Conservation (phyloP, 495 filamentous ascomycete species). For the Aspergillus biplanus region DNA sequence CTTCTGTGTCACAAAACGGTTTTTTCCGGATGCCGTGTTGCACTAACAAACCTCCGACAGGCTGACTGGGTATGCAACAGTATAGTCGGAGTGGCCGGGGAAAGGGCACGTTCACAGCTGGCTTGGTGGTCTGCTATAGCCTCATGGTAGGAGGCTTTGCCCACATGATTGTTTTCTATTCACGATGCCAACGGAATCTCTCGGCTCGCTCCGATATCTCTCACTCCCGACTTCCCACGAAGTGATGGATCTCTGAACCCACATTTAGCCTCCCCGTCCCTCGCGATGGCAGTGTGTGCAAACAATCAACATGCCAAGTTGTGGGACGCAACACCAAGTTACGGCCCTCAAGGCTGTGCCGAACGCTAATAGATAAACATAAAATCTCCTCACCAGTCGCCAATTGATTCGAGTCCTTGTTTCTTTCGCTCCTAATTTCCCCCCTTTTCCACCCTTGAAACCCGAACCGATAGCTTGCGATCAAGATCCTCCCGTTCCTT, state of each 20-base stretch:
- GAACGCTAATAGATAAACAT: too few relatives aligned
- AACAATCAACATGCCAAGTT: too few relatives aligned
- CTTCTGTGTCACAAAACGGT: conserved; percentile 34
- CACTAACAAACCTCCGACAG: conserved; percentile 32
- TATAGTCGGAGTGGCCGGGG: neutral
- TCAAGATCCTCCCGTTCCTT: conserved; percentile 62
- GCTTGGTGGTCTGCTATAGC: neutral
- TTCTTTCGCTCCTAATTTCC: conserved; percentile 17
- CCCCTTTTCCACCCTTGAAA: conserved; percentile 42
- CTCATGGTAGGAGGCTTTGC: neutral
- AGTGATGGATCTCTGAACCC: too few relatives aligned
- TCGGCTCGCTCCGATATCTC: too few relatives aligned
- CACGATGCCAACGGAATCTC: too few relatives aligned
- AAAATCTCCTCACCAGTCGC: neutral
- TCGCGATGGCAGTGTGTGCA: too few relatives aligned
- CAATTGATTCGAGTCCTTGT: neutral
- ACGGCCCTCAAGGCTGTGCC: too few relatives aligned
- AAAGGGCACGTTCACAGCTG: conserved; percentile 9
- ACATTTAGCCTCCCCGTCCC: too few relatives aligned
- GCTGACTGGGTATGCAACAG: conserved; percentile 11
- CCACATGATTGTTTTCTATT: neutral
- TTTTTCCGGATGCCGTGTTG: conserved; percentile 29
- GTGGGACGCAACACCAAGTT: too few relatives aligned
- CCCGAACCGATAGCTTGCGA: conserved; percentile 51
- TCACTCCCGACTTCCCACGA: too few relatives aligned